Evolutionary conservation across 208 protist species (phyloP).

Genomic region (Porcisia deanei): DNA sequence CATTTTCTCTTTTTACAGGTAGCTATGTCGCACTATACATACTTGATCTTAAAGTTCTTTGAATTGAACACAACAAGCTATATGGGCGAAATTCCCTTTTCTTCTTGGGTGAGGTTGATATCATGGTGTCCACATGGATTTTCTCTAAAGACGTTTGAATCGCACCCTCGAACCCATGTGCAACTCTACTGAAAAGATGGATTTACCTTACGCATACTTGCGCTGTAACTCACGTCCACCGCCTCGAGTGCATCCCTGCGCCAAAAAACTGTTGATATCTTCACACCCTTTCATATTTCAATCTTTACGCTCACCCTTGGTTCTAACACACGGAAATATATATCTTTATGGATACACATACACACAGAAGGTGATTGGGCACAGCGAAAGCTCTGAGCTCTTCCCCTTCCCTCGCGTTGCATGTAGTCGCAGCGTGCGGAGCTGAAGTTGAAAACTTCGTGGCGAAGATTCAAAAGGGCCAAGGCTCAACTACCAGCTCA

Average conservation of each 20-base stretch:
- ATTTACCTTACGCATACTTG: neutral
- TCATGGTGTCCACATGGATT: neutral
- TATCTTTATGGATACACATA: too few relatives aligned
- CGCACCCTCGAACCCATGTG: neutral
- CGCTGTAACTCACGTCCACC: neutral
- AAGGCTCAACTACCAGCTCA: neutral
- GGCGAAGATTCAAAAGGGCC: neutral
- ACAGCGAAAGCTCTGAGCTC: neutral
- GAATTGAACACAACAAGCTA: neutral
- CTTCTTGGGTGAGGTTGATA: neutral
- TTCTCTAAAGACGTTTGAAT: neutral
- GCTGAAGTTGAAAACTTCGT: neutral
- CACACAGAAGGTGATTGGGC: neutral
- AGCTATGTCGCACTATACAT: neutral
- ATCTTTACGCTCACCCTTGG: neutral
- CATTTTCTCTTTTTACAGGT: neutral
- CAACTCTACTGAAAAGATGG: neutral
- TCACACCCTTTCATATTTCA: neutral
- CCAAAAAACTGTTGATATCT: neutral
- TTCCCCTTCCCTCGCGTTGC: neutral
- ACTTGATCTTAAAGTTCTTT: neutral
- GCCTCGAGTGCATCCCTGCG: neutral
- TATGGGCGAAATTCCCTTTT: neutral
- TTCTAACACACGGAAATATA: neutral
- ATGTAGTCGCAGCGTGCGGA: conserved; percentile 1